Base-by-base conservation (phyloP, 2,329 filamentous ascomycete genomes). In the Fusarium bactridioides region DNA sequence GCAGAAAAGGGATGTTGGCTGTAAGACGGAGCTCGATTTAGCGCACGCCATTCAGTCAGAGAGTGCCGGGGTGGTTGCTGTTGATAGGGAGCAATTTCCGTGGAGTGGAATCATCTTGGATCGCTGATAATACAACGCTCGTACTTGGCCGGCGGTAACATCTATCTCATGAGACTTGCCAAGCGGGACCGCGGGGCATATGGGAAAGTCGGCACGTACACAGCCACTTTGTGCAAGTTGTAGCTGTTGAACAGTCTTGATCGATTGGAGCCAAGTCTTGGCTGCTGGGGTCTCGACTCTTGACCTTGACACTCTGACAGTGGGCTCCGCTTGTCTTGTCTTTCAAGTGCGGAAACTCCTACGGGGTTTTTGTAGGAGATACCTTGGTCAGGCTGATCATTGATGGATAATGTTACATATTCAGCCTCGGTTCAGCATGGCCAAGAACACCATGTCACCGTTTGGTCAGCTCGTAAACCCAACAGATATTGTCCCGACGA, bases 191-290 rank as follows among this genome's bases (percentile, higher is more conserved):
- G 61, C 64, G 59, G 65, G 63, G 66, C 65, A 67, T 64, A 65
- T 70, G 74, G 73, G 60, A 75, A 74, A 74, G n/a, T 66, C 71
- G 71, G 71, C 71, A 74, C 71, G 58, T 58, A 69, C 71, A 69
- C 45, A 62, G 61, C 72, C 68, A 61, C 67, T 44, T 54, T 68
- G 54, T 65, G 71, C 62, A 44, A 67, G 41, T 31, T 64, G 63
- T 50, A 66, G 43, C 35, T 64, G 59, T 57, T 62, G 44, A 54
- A 61, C 56, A 67, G 15, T 65, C 74, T 67, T 50, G 56, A 47
- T 73, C 64, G 57, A 64, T 64, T 65, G 66, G 64, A 71, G 76
- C 76, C 76, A 77, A 77, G 76, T 67, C 76, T 77, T 77, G 76
- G 76, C 76, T 68, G 66, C 56, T 67, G 60, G 70, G 68, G 75